Evolutionary conservation across 129 eudicot genomes (phyloP), one percentile per base, ranked within the genome.

Genomic region (Artemisia annua): DNA sequence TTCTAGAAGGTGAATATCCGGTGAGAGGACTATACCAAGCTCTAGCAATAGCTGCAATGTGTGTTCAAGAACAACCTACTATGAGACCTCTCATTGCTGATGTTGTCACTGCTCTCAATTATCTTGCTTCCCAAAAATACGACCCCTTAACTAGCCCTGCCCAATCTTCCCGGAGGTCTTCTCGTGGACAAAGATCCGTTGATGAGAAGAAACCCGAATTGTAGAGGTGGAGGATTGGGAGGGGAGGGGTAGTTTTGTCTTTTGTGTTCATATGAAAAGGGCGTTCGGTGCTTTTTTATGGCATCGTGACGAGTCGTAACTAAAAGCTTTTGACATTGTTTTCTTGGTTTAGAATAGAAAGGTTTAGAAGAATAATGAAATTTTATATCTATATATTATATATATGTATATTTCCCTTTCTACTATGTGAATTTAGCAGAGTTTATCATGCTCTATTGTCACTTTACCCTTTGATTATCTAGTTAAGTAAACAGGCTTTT

Each of bases 1-100:
- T 74, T 63, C 84, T 92, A 11, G 89, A 87, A 74, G 88, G 96
- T 1, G 87, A 85, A 28, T 92, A 87, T 78, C 96, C 98, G 1
- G 79, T 83, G n/a, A 79, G 98, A 71, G 98, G 96, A 16, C 46
- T 92, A 30, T 92, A 92, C 69, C 98, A 92, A 82, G 96, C 98
- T n/a, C 83, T 92, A 73, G 98, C 96, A 22, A 87, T 92, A 50
- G 91, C 98, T 66, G 98, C 98, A 72, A 92, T 92, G 98, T 92
- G 98, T 69, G 96, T 92, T 39, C 98, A 92, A 64, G 96, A 92
- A 74, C 94, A 92, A 54, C 98, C 98, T 18, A 87, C 79, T 67
- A 84, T 92, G 91, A 81, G 96, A 48, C 98, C 98, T 9, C 85
- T 92, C 5, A 89, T 92, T 48, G 96, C 98, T 24, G 98, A 92